Evolutionary conservation across 139 green algal genomes (phyloP).

Genomic region (Volvox africanus): DNA sequence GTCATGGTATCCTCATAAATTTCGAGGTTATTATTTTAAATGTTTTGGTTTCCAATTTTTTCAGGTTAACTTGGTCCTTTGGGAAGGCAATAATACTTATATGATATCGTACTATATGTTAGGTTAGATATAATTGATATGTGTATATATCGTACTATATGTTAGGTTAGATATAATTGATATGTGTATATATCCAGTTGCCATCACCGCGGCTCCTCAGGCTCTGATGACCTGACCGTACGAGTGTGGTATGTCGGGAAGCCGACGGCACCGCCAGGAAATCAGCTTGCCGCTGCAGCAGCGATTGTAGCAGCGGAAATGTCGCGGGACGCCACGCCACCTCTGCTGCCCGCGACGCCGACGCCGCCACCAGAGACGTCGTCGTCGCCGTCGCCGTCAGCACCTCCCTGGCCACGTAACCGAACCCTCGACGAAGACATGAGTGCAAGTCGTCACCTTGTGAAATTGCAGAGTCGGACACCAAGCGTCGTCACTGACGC

Average conservation of each 20-base stretch:
- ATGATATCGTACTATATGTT: too few relatives aligned
- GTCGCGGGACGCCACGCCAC: background rate
- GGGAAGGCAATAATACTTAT: too few relatives aligned
- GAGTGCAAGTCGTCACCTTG: background rate
- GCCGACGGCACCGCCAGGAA: conserved; percentile 14
- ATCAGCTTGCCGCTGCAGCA: conserved; percentile 5
- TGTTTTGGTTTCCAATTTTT: too few relatives aligned
- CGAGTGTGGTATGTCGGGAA: conserved; percentile 25
- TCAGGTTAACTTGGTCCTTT: too few relatives aligned
- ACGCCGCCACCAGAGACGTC: background rate
- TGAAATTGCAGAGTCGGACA: background rate
- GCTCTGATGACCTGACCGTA: conserved; percentile 32
- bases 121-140: too few relatives aligned
- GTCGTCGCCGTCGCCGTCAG: background rate
- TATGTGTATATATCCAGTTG: too few relatives aligned
- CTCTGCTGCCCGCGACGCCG: background rate
- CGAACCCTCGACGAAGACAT: background rate
- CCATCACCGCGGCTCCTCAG: background rate
- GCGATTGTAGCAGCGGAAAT: conserved; percentile 1
- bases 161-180: too few relatives aligned
- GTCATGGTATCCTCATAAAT: too few relatives aligned
- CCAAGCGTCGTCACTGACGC: background rate
- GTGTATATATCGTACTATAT: too few relatives aligned
- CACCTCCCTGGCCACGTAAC: background rate
- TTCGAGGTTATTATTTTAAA: too few relatives aligned